These are phyloP conservation scores for Lumnitzera littorea DNA, from an alignment of 345 rosid genomes.

Conservation along the genomic window DNA sequence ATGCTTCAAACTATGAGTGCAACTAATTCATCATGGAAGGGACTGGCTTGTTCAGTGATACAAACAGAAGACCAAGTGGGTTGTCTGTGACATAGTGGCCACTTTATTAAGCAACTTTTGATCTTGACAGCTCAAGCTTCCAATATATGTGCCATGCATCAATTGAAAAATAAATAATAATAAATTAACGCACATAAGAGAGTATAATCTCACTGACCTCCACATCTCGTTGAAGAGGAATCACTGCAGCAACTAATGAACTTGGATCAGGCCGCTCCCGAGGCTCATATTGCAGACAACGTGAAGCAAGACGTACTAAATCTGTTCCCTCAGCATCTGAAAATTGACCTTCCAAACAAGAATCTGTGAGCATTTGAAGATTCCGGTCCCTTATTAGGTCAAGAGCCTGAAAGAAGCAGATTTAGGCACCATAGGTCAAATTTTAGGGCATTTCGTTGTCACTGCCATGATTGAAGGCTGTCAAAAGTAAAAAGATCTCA, in stretches of 20 bases:
- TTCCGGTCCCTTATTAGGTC: conserved; percentile 90
- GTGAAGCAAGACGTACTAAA: conserved; percentile 80
- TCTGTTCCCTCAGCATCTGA: conserved; percentile 80
- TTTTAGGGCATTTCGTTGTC: no score
- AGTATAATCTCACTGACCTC: conserved; percentile 40
- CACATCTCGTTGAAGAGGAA: conserved; percentile 79
- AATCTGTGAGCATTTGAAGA: conserved; percentile 79
- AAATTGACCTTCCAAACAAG: conserved; percentile 92
- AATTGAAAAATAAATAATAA: no score
- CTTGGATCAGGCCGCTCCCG: conserved; percentile 86
- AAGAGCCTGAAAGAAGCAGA: conserved; percentile 53
- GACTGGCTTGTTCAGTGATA: no score
- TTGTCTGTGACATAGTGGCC: no score
- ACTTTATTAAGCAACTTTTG: background rate
- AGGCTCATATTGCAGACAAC: conserved; percentile 92
- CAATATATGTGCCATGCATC: no score
- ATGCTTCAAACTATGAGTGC: no score
- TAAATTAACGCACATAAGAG: conserved; percentile 3
- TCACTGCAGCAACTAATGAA: conserved; percentile 62
- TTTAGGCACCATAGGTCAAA: conserved; percentile 5
- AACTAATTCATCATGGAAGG: no score
- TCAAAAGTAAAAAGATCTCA: no score
- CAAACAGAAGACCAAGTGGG: no score
- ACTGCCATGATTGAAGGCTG: no score
- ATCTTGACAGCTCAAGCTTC: no score